A percentile compares a stretch with the other conserved stretches of the same genome.
These are phyloP conservation scores for Ramalina peruviana DNA, from an alignment of 495 filamentous ascomycete species.

Conservation along the genomic window DNA sequence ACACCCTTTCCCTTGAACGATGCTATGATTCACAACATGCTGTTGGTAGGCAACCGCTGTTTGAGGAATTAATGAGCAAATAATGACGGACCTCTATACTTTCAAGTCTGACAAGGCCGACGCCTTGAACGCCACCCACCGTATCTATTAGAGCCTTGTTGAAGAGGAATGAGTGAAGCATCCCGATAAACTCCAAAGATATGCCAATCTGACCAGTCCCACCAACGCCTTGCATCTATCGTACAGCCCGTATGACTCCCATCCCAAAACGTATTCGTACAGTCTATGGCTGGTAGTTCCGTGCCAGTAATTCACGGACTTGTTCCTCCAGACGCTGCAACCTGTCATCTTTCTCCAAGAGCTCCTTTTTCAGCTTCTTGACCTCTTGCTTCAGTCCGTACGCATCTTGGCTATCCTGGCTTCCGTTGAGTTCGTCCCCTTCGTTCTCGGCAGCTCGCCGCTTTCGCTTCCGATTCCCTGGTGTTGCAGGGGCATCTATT, in stretches of 20 bases:
- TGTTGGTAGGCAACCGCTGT: too few species aligned
- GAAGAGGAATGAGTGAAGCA: too few species aligned
- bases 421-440: background rate
- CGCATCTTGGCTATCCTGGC: background rate
- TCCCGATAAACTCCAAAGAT: too few species aligned
- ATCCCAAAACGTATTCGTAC: background rate
- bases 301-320: background rate
- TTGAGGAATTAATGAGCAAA: too few species aligned
- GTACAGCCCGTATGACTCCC: background rate
- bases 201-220: too few species aligned
- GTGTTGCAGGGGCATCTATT: background rate
- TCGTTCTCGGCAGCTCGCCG: constrained; percentile 1
- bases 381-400: constrained; percentile 6
- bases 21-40: too few species aligned
- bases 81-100: too few species aligned
- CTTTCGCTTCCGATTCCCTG: background rate
- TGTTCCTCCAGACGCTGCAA: constrained; percentile 7
- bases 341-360: constrained; percentile 10
- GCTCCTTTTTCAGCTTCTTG: constrained; percentile 9
- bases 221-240: background rate
- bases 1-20: too few species aligned
- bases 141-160: too few species aligned
- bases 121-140: too few species aligned
- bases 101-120: too few species aligned
- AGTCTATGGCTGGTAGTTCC: background rate